A percentile compares a stretch with the other conserved stretches of the same genome.
These are phyloP conservation scores for Pleomassaria siparia DNA, from an alignment of 2,329 filamentous ascomycete species.

Conservation along the genomic window DNA sequence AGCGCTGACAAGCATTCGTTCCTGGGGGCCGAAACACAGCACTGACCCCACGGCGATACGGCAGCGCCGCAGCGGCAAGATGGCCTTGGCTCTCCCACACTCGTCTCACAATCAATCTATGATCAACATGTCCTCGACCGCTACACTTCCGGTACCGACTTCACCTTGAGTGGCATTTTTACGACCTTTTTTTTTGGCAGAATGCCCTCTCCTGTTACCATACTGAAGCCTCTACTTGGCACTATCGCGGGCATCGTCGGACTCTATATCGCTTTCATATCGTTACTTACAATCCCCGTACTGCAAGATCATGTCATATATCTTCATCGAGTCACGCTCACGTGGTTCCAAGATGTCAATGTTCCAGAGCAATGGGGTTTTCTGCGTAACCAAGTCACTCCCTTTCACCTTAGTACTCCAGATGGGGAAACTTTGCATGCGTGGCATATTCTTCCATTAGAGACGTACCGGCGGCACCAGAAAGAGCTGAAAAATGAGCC, in stretches of 20 bases:
- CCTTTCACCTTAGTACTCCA: constrained; percentile 49
- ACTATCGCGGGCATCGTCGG: constrained; percentile 21
- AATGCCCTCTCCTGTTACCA: constrained; percentile 21
- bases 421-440: constrained; percentile 49
- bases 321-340: constrained; percentile 56
- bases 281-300: constrained; percentile 48
- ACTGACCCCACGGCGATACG: too few species aligned
- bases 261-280: constrained; percentile 48
- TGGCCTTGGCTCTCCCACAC: background rate
- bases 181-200: background rate
- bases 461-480: constrained; percentile 49
- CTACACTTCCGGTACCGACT: background rate
- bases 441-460: constrained; percentile 55
- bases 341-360: constrained; percentile 57
- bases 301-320: constrained; percentile 61
- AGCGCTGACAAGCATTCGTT: background rate
- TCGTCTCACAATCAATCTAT: background rate
- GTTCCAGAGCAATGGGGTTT: constrained; percentile 53
- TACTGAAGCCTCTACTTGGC: constrained; percentile 25
- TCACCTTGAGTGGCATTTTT: background rate
- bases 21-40: background rate
- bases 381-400: constrained; percentile 52
- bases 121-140: background rate
- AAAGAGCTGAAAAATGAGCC: constrained; percentile 47
- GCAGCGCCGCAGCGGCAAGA: too few species aligned